Conservation (phyloP, 2,329 filamentous ascomycete species). For the Colletotrichum sp. region DNA sequence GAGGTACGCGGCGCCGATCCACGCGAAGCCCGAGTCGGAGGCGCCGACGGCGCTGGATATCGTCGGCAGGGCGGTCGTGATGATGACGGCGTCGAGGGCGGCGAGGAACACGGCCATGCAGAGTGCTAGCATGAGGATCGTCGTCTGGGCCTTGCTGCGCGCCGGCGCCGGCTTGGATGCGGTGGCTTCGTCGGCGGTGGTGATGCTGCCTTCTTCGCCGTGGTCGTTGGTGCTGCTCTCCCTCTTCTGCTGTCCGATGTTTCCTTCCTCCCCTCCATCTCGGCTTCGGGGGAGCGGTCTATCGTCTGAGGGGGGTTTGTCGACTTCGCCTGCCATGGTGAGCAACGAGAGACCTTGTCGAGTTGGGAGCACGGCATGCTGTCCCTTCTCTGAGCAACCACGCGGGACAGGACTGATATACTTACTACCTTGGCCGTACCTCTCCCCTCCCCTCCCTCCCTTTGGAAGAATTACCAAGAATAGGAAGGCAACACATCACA, state of each 20-base stretch:
- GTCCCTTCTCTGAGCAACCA: neutral
- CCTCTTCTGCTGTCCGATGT: neutral
- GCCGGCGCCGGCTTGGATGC: constrained; percentile 14
- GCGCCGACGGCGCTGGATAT: constrained; percentile 66
- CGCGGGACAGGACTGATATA: neutral
- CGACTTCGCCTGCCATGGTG: neutral
- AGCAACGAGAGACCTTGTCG: neutral
- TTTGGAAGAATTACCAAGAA: neutral
- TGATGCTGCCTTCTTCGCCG: neutral
- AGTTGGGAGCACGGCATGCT: neutral
- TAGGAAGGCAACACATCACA: neutral
- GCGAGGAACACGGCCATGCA: constrained; percentile 55
- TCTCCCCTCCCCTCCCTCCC: neutral
- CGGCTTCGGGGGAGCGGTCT: neutral
- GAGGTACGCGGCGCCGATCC: constrained; percentile 78
- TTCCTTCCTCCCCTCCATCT: neutral
- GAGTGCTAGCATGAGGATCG: constrained; percentile 45
- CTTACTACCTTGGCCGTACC: neutral
- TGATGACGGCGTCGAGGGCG: constrained; percentile 64
- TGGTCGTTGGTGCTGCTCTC: neutral
- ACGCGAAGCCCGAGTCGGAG: constrained; percentile 74
- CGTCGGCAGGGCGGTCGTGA: constrained; percentile 70
- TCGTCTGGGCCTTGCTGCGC: constrained; percentile 41
- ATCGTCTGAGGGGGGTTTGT: neutral
- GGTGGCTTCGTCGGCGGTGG: neutral